Percentiles rank a stretch among this genome's conserved stretches.
Evolutionary conservation across 352 stramenopile species (phyloP).

Genomic region (Phytopythium litorale): DNA sequence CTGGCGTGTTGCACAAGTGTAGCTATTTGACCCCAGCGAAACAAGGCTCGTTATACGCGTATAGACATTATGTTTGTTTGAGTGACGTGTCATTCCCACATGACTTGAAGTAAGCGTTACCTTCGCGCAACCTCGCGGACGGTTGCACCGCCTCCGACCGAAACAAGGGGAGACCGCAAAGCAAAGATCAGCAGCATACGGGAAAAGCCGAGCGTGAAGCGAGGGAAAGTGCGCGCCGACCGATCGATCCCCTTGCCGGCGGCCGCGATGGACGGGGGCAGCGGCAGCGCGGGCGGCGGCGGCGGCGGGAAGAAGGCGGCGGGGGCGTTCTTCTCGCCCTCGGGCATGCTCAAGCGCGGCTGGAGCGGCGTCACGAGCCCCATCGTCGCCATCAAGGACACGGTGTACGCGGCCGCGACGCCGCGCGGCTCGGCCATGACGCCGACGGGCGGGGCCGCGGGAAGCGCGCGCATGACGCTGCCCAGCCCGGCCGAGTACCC

Average conservation of each 20-base stretch:
- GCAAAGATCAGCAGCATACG: not conserved
- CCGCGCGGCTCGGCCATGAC: slow-evolving; percentile 26
- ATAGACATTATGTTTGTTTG: not conserved
- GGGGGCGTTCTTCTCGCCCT: slow-evolving; percentile 41
- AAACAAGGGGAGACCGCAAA: slow-evolving; percentile 1
- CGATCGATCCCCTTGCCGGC: slow-evolving; percentile 13
- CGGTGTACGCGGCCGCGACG: slow-evolving; percentile 41
- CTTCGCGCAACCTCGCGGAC: slow-evolving; percentile 7
- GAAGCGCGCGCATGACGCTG: slow-evolving; percentile 26
- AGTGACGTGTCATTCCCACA: slow-evolving; percentile 2
- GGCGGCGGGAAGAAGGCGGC: slow-evolving; percentile 31
- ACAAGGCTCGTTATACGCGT: not conserved
- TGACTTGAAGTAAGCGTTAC: slow-evolving; percentile 13
- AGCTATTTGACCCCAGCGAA: no score
- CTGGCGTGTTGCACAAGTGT: no score
- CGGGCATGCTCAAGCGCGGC: slow-evolving; percentile 56
- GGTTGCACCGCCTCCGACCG: slow-evolving; percentile 6
- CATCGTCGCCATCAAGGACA: slow-evolving; percentile 59
- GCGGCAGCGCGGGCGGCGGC: not conserved
- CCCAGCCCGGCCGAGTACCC: slow-evolving; percentile 62
- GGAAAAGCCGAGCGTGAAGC: not conserved
- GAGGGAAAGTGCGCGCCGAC: slow-evolving; percentile 8
- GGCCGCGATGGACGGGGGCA: slow-evolving; percentile 14
- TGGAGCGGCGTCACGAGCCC: slow-evolving; percentile 64
- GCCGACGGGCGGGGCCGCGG: slow-evolving; percentile 11